A percentile compares a stretch with the other conserved stretches of the same genome.
These are phyloP conservation scores for Solanum clarkiae DNA, from an alignment of 257 asterid genomes.

Conservation along the genomic window DNA sequence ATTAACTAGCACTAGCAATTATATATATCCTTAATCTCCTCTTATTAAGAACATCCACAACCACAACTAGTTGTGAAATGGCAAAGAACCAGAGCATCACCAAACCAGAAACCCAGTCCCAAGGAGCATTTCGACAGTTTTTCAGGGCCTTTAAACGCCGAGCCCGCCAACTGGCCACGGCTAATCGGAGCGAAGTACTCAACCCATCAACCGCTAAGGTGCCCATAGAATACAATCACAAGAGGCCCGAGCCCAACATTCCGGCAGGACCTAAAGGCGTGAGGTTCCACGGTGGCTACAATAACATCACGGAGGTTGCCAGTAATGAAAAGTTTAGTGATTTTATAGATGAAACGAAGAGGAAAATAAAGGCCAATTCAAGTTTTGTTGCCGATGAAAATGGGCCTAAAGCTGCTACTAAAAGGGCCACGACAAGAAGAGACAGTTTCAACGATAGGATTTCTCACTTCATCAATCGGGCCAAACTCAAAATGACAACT, in stretches of 20 bases:
- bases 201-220: background rate
- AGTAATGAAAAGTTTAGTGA: conserved; percentile 6
- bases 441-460: conserved; percentile 46
- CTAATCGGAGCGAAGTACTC: background rate
- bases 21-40: background rate
- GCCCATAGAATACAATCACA: background rate
- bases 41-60: background rate
- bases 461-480: conserved; percentile 20
- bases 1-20: background rate
- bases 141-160: background rate
- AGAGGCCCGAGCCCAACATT: background rate
- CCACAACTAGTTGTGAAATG: background rate
- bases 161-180: background rate
- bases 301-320: background rate
- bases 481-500: conserved; percentile 29
- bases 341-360: conserved; percentile 22
- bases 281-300: background rate
- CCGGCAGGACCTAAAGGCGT: background rate
- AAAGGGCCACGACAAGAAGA: conserved; percentile 16
- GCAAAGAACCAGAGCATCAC: background rate
- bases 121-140: background rate
- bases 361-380: conserved; percentile 8
- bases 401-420: background rate
- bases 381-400: conserved; percentile 15
- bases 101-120: background rate